A percentile compares a stretch with the other conserved stretches of the same genome.
Conservation (phyloP, 352 stramenopile species). For the Pythium myriotylum region DNA sequence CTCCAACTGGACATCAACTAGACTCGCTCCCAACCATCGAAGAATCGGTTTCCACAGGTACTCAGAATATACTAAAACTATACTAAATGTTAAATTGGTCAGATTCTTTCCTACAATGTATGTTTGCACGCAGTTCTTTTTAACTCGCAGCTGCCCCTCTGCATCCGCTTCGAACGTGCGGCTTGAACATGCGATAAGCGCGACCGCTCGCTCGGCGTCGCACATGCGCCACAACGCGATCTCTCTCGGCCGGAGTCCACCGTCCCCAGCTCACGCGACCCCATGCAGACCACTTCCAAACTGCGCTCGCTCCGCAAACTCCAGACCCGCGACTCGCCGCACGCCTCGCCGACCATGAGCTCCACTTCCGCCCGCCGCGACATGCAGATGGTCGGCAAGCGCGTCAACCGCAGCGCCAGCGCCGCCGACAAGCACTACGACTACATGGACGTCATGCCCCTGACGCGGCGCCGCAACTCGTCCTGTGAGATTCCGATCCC, state of each 20-base stretch:
- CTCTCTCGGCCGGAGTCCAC: background rate
- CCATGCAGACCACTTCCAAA: slow-evolving; percentile 21
- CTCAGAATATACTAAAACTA: no score
- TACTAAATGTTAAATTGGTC: background rate
- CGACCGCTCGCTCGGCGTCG: no score
- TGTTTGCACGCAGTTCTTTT: no score
- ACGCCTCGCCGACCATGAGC: slow-evolving; percentile 1
- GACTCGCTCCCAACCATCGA: background rate
- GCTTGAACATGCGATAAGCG: slow-evolving; percentile 16
- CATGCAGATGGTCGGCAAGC: background rate
- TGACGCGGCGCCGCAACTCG: slow-evolving; percentile 18
- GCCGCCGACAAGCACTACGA: no score
- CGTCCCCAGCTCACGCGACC: background rate
- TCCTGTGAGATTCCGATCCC: slow-evolving; percentile 52
- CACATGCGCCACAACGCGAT: no score
- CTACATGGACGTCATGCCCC: background rate
- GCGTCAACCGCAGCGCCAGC: no score
- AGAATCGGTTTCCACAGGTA: background rate
- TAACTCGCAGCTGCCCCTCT: slow-evolving; percentile 13
- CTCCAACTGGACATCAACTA: background rate
- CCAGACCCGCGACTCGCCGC: slow-evolving; percentile 7
- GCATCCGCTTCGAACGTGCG: slow-evolving; percentile 14
- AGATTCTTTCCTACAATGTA: no score
- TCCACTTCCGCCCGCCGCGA: background rate
- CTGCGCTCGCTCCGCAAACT: slow-evolving; percentile 13